Base-by-base conservation (phyloP, 495 filamentous ascomycete species). In the Beverwykella pulmonaria region DNA sequence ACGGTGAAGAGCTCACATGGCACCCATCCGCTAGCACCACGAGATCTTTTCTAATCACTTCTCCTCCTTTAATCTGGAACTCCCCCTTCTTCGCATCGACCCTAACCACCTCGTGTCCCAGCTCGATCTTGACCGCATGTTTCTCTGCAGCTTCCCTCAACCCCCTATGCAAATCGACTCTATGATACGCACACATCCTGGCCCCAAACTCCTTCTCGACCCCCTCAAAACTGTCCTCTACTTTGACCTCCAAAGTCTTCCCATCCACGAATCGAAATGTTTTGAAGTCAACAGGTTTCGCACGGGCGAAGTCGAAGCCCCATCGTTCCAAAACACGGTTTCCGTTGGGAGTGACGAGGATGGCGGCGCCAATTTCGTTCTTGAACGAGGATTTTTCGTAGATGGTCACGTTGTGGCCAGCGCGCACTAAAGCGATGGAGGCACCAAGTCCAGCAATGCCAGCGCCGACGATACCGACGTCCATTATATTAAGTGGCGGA, bases 301-400 rank as follows among this genome's bases (percentile, higher is more conserved):
- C 75, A 0, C 76, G 71, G 0, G 68, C 74, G 0, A 79, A 78
- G 26, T 82, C 75, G 55, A 86, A 76, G 0, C 77, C 81, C 79
- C 82, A 80, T 50, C 73, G 78, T 15, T 74, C 63, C 2, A 88
- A 73, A 27, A 83, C 78, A 17, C 74, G 71, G 22, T 75, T 76
- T 2, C 80, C 82, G 62, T 86, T 85, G 1, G 83, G 83, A 0
- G 78, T 76, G 5, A 82, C 55, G n/a, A 78, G 74, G 54, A 86
- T 82, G 20, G 82, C 83, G 1, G 84, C 84, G 1, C 84, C 84
- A 7, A 83, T 76, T 65, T 86, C 83, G 39, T 76, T 82, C n/a
- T 79, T 71, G 70, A 86, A 83, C 3, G 22, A 65, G 0, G 79
- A 82, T 23, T 80, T 82, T 64, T 87, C 84, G 53, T 80, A 76